These are phyloP conservation scores for Cytospora leucostoma DNA, from an alignment of 2,329 filamentous ascomycete genomes.

Conservation along the genomic window DNA sequence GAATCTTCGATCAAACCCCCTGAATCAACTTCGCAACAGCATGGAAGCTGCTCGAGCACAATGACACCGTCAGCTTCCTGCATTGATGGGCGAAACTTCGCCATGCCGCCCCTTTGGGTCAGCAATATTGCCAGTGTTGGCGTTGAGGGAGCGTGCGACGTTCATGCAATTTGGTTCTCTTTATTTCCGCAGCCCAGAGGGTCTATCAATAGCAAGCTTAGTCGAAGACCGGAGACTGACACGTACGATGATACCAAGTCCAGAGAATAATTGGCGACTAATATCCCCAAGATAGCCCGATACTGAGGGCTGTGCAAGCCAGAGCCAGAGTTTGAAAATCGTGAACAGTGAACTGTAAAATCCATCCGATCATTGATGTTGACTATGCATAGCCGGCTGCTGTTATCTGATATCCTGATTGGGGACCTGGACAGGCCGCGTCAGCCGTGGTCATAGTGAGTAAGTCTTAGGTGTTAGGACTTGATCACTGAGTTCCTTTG, in stretches of 20 bases:
- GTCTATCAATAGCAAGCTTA: not conserved
- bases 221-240: not conserved
- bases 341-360: not conserved
- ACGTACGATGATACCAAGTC: not conserved
- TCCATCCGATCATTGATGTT: not conserved
- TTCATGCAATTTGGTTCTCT: not conserved
- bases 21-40: no score
- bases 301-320: not conserved
- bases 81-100: not conserved
- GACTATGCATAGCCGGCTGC: not conserved
- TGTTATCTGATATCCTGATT: not conserved
- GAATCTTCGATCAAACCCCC: no score
- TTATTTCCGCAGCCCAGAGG: not conserved
- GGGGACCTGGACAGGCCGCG: not conserved
- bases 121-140: not conserved
- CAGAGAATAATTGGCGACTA: not conserved
- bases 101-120: not conserved
- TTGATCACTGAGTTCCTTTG: not conserved
- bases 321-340: not conserved
- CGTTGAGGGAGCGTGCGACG: not conserved
- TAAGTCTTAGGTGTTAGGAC: not conserved
- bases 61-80: not conserved
- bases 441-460: not conserved
- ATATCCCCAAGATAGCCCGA: not conserved
- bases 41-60: not conserved